Base-by-base conservation (phyloP, 2,329 filamentous ascomycete species). In the Botrytis galanthina region DNA sequence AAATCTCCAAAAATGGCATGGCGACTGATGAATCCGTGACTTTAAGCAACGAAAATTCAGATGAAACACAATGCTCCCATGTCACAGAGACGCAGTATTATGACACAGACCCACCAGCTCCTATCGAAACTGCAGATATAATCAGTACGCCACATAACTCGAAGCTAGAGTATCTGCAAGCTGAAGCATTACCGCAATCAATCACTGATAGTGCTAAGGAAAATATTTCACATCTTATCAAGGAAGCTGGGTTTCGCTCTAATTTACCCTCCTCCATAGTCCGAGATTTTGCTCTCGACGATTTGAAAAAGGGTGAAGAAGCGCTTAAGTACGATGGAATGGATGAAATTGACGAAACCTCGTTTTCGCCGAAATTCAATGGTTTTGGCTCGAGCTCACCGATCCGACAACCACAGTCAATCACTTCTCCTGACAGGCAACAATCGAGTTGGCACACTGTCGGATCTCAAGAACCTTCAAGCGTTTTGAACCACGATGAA, bases 171-270 rank as follows among this genome's bases (percentile, higher is more conserved):
- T 67, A 67, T 72, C 37, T 64, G 42, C 62, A 54, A 35, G 48
- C 83, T 75, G 78, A 82, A 76, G 78, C 70, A n/a, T 39, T 72
- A 42, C 39, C 64, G 20, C 76, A 77, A 39, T 74, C 75, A 22
- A 72, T 78, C 16, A 78, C 78, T 8, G 76, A 78, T 26, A 76
- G 76, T 39, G 74, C 76, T 14, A 82, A 75, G 32, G 80, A 81
- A 60, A 82, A 85, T 37, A 85, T 86, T 57, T 83, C 82, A 64
- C 77, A 82, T 60, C 79, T 87, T 66, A 86, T 87, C 59, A 82
- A 81, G 67, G 83, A 87, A 66, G 85, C 84, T 22, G 85, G 85
- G 6, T 87, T 86, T 77, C 81, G 84, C 51, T 84, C 84, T 35
- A 82, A 82, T 29, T 77, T 86, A 61, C 82, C 84, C 68, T 83